Evolutionary conservation across 345 rosid genomes (phyloP), one percentile per base, ranked within the genome.

Genomic region (Toxicodendron radicans): DNA sequence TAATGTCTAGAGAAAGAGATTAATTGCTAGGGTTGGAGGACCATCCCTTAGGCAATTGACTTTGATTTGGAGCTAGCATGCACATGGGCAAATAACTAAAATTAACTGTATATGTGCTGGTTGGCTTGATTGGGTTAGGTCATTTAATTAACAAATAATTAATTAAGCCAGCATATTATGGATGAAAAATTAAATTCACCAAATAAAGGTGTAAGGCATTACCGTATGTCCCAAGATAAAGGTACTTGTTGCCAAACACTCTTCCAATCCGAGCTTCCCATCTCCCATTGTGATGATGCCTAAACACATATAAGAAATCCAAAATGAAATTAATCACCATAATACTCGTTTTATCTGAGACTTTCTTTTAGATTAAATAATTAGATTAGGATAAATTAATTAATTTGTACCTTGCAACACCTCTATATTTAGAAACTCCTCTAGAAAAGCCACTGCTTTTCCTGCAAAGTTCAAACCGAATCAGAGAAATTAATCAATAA

Each of bases 391-490:
- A 38, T 38, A 38, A 38, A 38, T 38, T 38, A 38, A 5, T 38
- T 38, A 38, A 38, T 38, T 51, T 5, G 7, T 87, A 92, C 99
- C 97, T 91, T 32, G 99, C 98, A 13, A 95, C 98, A 5, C 98
- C 99, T 88, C 99, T 85, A 53, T 89, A 95, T 71, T 95, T 95
- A 2, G 99, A 95, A 13, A 91, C 96, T 17, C 99, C 97, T 8
- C 98, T 93, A 24, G 98, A 93, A 70, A 95, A 95, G 45, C 99
- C 98, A 79, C 94, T 95, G 71, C 98, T 93, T 78, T 93, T 95
- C 69, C 99, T 95, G 80, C 58, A 66, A 51, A 46, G 7, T 20
- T 24, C 1, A 17, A 14, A 16, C 10, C 6, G 8, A 5, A 38
- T 38, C 0, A 38, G 43, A 7, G 0, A 38, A 38, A 38, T 38